Conservation (phyloP, 306 rosid species). For the Begonia masoniana region DNA sequence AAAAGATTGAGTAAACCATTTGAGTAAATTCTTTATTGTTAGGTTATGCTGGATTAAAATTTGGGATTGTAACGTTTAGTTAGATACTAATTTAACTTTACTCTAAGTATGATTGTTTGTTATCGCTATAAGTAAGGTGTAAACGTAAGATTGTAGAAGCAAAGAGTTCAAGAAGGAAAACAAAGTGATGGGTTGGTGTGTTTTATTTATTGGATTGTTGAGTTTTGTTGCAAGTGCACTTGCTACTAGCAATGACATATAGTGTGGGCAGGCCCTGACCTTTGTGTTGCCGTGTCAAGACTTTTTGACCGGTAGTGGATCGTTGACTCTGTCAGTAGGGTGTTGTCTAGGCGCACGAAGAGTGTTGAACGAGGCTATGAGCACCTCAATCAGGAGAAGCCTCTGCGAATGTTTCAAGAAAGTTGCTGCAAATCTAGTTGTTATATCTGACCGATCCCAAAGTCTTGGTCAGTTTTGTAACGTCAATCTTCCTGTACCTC, state of each 20-base stretch:
- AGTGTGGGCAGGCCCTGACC: conserved; percentile 7
- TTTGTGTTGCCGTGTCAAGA: conserved; percentile 1
- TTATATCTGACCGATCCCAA: conserved; percentile 3
- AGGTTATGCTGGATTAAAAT: too few species aligned
- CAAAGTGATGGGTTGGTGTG: conserved; percentile 3
- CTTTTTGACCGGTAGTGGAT: conserved; percentile 5
- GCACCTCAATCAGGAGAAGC: not conserved
- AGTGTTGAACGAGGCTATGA: not conserved
- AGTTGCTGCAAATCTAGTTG: not conserved
- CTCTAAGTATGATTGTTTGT: too few species aligned
- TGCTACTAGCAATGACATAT: not conserved
- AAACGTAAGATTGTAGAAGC: too few species aligned
- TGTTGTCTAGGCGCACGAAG: conserved; percentile 2
- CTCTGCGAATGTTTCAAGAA: conserved; percentile 12
- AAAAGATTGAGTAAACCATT: too few species aligned
- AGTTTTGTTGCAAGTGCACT: conserved; percentile 4
- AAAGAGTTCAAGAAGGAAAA: conserved; percentile 3
- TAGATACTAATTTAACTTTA: too few species aligned
- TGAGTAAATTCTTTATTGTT: too few species aligned
- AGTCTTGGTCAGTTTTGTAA: conserved; percentile 8
- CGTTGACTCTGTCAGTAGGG: not conserved
- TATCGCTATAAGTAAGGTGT: too few species aligned
- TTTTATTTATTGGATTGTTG: not conserved
- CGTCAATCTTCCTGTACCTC: conserved; percentile 5
- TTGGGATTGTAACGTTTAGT: too few species aligned